These are phyloP conservation scores for Colletotrichum sp. DNA, from an alignment of 2,329 filamentous ascomycete genomes.

Conservation along the genomic window DNA sequence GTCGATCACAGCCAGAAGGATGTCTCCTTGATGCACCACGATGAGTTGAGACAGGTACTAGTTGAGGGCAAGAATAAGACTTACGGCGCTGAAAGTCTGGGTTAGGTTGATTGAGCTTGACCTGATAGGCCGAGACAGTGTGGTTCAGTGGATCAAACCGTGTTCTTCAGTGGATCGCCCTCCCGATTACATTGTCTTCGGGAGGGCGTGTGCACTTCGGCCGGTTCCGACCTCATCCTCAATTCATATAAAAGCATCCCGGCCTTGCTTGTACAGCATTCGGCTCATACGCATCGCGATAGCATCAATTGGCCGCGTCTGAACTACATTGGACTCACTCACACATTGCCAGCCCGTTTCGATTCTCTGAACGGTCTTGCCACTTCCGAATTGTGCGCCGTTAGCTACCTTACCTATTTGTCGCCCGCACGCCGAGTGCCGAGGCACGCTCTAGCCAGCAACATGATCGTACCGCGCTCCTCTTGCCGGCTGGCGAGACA, in stretches of 20 bases:
- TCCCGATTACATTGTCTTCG: background rate
- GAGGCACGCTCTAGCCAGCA: background rate
- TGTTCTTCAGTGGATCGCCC: background rate
- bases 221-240: background rate
- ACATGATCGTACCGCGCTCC: slow-evolving; percentile 15
- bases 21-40: background rate
- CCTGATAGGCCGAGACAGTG: background rate
- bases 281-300: background rate
- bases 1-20: background rate
- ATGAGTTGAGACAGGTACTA: background rate
- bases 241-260: background rate
- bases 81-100: background rate
- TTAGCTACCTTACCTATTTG: background rate
- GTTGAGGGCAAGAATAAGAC: background rate
- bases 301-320: background rate
- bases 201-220: background rate
- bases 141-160: background rate
- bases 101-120: background rate
- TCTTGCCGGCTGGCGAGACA: slow-evolving; percentile 14
- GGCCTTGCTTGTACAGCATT: background rate
- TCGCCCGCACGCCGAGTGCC: background rate
- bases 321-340: background rate
- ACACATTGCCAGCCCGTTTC: background rate
- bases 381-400: background rate
- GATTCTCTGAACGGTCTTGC: background rate